Conservation (phyloP, 2,329 filamentous ascomycete genomes). For the Ophiostoma piceae region DNA sequence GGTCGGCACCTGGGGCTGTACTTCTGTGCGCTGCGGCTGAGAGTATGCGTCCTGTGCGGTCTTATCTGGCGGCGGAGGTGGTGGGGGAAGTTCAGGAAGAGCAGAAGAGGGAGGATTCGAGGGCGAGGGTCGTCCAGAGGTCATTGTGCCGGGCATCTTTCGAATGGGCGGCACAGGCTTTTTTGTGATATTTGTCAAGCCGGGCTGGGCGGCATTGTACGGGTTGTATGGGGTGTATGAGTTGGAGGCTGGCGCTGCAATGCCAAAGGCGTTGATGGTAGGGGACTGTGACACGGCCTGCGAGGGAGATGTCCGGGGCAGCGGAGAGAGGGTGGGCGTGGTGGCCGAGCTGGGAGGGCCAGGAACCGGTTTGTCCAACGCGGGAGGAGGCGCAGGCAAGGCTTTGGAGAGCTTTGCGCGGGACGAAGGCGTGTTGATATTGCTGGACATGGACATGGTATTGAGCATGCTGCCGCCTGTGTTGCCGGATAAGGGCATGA, state of each 20-base stretch:
- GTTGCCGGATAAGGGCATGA: conserved; percentile 16
- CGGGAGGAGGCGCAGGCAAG: conserved; percentile 44
- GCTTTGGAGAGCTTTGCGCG: conserved; percentile 56
- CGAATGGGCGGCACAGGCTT: conserved; percentile 14
- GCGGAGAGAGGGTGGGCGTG: conserved; percentile 18
- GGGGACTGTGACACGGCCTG: not conserved
- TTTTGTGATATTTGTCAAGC: not conserved
- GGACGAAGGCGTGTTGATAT: conserved; percentile 32
- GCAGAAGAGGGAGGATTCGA: not conserved
- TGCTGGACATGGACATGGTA: conserved; percentile 28
- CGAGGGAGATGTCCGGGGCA: conserved; percentile 9
- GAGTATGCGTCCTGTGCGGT: not conserved
- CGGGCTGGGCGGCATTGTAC: not conserved
- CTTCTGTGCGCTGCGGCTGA: not conserved
- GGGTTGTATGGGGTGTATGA: conserved; percentile 13
- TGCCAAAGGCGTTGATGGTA: not conserved
- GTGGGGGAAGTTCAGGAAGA: conserved; percentile 17
- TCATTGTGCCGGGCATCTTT: conserved; percentile 20
- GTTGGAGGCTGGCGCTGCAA: not conserved
- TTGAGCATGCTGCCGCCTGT: conserved; percentile 5
- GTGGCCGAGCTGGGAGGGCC: not conserved
- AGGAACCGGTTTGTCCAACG: conserved; percentile 18
- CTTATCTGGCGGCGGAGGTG: conserved; percentile 9
- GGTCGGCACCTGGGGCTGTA: not conserved
- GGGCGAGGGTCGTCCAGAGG: conserved; percentile 7